Evolutionary conservation across 108 stramenopile genomes (phyloP).

Genomic region (Epithemia pelagica): DNA sequence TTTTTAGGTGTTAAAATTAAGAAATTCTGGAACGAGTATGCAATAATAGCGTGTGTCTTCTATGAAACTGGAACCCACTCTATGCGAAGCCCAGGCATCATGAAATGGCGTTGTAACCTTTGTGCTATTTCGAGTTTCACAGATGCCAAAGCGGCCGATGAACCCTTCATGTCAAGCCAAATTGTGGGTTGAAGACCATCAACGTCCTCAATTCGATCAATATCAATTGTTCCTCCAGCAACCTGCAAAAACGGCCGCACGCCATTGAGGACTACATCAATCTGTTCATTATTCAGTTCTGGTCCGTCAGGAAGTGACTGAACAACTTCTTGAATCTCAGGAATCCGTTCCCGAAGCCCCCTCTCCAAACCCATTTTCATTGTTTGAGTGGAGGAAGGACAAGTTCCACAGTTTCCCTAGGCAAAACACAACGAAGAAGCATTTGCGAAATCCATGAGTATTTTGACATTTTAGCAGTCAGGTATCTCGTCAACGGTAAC

Average conservation of each 20-base stretch:
- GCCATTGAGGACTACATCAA: slow-evolving; percentile 82
- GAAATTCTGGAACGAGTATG: background rate
- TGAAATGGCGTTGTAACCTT: slow-evolving; percentile 92
- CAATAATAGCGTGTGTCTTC: background rate
- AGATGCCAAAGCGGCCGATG: slow-evolving; percentile 73
- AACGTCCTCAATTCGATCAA: slow-evolving; percentile 63
- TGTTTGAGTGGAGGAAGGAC: slow-evolving; percentile 91
- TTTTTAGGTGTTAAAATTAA: background rate
- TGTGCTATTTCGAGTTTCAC: slow-evolving; percentile 96
- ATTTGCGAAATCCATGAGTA: background rate
- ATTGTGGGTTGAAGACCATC: slow-evolving; percentile 80
- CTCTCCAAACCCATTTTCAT: slow-evolving; percentile 99
- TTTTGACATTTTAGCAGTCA: slow-evolving; percentile 3
- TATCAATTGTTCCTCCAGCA: slow-evolving; percentile 85
- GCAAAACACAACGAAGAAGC: background rate
- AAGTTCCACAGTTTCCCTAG: slow-evolving; percentile 94
- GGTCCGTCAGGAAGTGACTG: slow-evolving; percentile 92
- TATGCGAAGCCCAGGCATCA: slow-evolving; percentile 84
- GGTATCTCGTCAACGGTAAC: no score
- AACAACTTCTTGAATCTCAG: slow-evolving; percentile 95
- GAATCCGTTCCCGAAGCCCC: slow-evolving; percentile 81
- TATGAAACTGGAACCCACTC: slow-evolving; percentile 41
- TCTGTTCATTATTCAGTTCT: slow-evolving; percentile 63
- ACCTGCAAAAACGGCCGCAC: slow-evolving; percentile 94
- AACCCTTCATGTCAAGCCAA: slow-evolving; percentile 85